phyloP scores from a whole-genome alignment of 164 flowering plant genomes.

The Santalum album region DNA sequence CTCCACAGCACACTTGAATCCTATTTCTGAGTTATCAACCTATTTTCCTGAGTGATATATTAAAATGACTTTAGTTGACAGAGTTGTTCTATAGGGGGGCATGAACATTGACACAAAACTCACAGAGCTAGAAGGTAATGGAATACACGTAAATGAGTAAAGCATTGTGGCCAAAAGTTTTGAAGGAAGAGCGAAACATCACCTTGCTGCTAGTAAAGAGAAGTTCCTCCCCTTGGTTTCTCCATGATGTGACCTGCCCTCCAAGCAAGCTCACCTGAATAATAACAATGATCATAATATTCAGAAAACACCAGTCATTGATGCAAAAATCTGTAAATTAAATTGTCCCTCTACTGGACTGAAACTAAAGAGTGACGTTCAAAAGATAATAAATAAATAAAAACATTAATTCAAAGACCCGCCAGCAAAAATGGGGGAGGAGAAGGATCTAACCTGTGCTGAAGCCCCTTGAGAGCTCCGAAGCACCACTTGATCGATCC shows the following conservation, averaged over 20 bases:
- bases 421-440: conserved; percentile 7
- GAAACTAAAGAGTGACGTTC: background rate
- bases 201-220: conserved; percentile 92
- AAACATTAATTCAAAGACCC: too few species aligned
- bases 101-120: background rate
- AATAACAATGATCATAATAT: conserved; percentile 5
- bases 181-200: background rate
- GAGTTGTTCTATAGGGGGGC: too few species aligned
- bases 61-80: too few species aligned
- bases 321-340: background rate
- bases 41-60: too few species aligned
- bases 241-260: conserved; percentile 87
- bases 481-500: conserved; percentile 67
- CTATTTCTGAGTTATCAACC: too few species aligned
- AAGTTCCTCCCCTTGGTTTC: conserved; percentile 84
- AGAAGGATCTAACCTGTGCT: conserved; percentile 40
- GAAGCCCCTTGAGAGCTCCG: conserved; percentile 72
- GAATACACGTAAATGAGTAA: background rate
- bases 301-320: background rate
- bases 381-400: background rate
- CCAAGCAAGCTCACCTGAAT: conserved; percentile 86
- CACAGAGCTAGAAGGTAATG: background rate
- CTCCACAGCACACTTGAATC: too few species aligned
- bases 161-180: background rate
- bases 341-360: background rate